Percentiles rank a stretch among this genome's conserved stretches.
Evolutionary conservation across 441 rosid species (phyloP).

Genomic region (Erodium chrysanthum): DNA sequence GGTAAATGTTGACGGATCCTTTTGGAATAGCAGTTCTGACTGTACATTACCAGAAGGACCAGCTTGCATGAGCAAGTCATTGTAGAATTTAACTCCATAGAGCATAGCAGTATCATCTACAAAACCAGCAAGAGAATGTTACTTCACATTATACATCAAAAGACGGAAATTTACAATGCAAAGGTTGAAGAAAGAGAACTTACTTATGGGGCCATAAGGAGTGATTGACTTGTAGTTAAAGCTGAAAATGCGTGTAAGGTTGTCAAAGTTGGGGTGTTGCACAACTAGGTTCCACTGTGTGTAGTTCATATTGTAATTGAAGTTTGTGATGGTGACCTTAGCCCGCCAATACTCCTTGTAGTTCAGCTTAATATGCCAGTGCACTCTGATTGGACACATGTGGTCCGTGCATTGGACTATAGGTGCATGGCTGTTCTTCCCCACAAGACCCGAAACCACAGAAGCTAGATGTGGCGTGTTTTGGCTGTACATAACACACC

Average conservation of each 20-base stretch:
- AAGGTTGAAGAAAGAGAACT: conserved; percentile 11
- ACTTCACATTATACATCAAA: not conserved
- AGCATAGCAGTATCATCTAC: conserved; percentile 67
- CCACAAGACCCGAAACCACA: too few relatives aligned
- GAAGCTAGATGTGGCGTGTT: too few relatives aligned
- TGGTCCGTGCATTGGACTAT: conserved; percentile 71
- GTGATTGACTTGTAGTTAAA: conserved; percentile 62
- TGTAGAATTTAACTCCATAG: conserved; percentile 46
- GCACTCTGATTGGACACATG: conserved; percentile 76
- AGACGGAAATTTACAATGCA: too few relatives aligned
- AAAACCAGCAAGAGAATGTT: not conserved
- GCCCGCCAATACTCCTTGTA: conserved; percentile 76
- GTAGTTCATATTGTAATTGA: conserved; percentile 60
- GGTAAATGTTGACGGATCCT: conserved; percentile 46
- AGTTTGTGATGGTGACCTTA: conserved; percentile 59
- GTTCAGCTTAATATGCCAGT: conserved; percentile 82
- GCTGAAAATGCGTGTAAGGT: conserved; percentile 75
- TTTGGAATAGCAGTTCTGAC: conserved; percentile 50
- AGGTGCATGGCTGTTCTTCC: conserved; percentile 34
- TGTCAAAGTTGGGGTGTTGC: conserved; percentile 74
- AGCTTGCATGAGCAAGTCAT: conserved; percentile 57
- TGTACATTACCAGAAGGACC: conserved; percentile 55
- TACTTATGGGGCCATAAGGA: conserved; percentile 65
- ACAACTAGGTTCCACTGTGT: conserved; percentile 54
- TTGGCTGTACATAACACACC: too few relatives aligned